phyloP scores from a whole-genome alignment of 164 flowering plant species.

The Aristolochia fimbriata region DNA sequence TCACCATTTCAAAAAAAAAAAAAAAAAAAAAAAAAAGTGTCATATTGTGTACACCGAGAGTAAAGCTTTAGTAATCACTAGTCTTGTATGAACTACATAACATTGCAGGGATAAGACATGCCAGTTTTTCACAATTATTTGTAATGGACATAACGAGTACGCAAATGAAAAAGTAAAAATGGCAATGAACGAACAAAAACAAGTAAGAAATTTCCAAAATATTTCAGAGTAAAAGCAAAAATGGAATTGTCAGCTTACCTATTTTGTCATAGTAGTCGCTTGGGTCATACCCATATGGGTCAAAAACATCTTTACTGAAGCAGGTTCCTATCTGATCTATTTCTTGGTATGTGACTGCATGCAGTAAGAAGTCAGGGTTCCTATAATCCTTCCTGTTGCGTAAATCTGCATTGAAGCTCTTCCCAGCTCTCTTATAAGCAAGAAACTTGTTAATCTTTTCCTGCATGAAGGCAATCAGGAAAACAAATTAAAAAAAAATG shows the following conservation, averaged over 20 bases:
- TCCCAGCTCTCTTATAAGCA: conserved; percentile 59
- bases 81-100: background rate
- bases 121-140: background rate
- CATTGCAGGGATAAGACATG: background rate
- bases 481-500: background rate
- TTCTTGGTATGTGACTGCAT: conserved; percentile 89
- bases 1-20: no score
- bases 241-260: conserved; percentile 40
- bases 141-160: background rate
- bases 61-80: background rate
- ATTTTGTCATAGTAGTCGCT: conserved; percentile 85
- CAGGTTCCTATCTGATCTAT: conserved; percentile 94
- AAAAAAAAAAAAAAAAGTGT: no score
- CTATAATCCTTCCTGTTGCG: conserved; percentile 87
- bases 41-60: background rate
- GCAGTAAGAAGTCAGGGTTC: conserved; percentile 87
- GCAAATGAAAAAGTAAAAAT: background rate
- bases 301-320: conserved; percentile 95
- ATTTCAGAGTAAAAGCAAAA: background rate
- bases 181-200: background rate
- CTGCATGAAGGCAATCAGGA: conserved; percentile 27
- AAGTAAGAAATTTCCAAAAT: background rate
- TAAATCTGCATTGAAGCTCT: conserved; percentile 89
- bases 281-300: conserved; percentile 90
- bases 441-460: conserved; percentile 78